Base-by-base conservation (phyloP, 345 rosid genomes). In the Aurinia saxatilis region DNA sequence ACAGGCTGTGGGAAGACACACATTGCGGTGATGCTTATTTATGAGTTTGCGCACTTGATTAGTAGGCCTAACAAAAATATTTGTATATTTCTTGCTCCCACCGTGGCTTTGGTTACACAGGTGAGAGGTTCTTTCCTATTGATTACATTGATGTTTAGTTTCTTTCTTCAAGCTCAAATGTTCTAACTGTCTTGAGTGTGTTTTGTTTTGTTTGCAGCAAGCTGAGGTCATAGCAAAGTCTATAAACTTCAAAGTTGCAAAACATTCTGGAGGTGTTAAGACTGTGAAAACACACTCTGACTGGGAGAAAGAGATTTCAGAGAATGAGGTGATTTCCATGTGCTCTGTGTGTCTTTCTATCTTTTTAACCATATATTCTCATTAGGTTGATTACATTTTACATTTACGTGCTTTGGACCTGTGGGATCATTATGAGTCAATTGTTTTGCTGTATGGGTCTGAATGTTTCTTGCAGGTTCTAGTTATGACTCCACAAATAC, bases 1-100 rank as follows among this genome's bases (percentile, higher is more conserved):
- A 92, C 98, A 9, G 98, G 98, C 48, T 82, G 86, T 68, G 98
- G 98, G 63, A 92, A 92, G 79, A 92, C 98, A 9, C 98, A 88
- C 72, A 88, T 92, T 45, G 93, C 95, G 5, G 92, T 88, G 61
- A 80, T 92, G 74, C 85, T 92, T 65, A 92, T 92, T 7, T 65
- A 88, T 34, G 96, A 83, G 75, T 70, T 84, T 37, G 80, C 80
- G 34, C 82, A 82, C 60, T 75, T 86, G 81, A 75, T 92, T 61
- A 72, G 81, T 75, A 80, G 77, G 40, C 98, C 98, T 12, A 79
- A 64, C 59, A 82, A 66, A 65, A 72, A 70, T 44, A 77, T 82
- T 4, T 86, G 95, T 57, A 57, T 92, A 45, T 91, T 88, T 80
- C 98, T 91, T 63, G 96, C 98, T 25, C 98, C 98, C 19, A 88